These are phyloP conservation scores for Gamarada debralockiae DNA, from an alignment of 495 filamentous ascomycete genomes.

Conservation along the genomic window DNA sequence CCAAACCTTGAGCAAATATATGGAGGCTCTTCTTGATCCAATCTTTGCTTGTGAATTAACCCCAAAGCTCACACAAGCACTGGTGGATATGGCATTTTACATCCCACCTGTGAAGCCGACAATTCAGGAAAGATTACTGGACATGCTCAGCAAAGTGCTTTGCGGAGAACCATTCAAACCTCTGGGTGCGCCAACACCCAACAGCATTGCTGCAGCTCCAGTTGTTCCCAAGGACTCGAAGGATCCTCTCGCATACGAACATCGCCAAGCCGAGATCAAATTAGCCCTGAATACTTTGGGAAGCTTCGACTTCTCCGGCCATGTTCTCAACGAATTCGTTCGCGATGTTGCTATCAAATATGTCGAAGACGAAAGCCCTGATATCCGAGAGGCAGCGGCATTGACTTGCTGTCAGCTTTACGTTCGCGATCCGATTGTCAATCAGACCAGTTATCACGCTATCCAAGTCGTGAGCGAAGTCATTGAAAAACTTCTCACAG, in stretches of 20 bases:
- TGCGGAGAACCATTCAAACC: constrained; percentile 89
- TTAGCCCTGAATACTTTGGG: constrained; percentile 89
- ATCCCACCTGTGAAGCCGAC: constrained; percentile 89
- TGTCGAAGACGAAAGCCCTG: constrained; percentile 90
- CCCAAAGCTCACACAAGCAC: constrained; percentile 84
- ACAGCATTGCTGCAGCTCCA: constrained; percentile 64
- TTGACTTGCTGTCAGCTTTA: constrained; percentile 97
- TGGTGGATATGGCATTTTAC: constrained; percentile 98
- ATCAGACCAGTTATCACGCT: constrained; percentile 94
- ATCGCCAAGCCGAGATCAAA: constrained; percentile 84
- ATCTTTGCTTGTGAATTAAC: constrained; percentile 96
- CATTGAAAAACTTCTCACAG: constrained; percentile 90
- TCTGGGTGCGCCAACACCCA: constrained; percentile 72
- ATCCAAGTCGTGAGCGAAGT: constrained; percentile 96
- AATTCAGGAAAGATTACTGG: constrained; percentile 89
- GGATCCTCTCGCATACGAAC: constrained; percentile 64
- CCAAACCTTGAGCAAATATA: constrained; percentile 95
- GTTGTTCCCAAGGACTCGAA: constrained; percentile 83
- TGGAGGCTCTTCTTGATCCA: constrained; percentile 91
- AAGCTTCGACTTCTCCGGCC: constrained; percentile 91
- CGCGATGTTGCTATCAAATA: constrained; percentile 97
- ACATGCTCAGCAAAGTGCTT: constrained; percentile 91
- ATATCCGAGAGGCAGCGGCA: constrained; percentile 90
- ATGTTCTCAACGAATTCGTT: constrained; percentile 96
- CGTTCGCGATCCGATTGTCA: constrained; percentile 92